Conservation (phyloP, 805 yeast species). For the Myxozyma geophila region DNA sequence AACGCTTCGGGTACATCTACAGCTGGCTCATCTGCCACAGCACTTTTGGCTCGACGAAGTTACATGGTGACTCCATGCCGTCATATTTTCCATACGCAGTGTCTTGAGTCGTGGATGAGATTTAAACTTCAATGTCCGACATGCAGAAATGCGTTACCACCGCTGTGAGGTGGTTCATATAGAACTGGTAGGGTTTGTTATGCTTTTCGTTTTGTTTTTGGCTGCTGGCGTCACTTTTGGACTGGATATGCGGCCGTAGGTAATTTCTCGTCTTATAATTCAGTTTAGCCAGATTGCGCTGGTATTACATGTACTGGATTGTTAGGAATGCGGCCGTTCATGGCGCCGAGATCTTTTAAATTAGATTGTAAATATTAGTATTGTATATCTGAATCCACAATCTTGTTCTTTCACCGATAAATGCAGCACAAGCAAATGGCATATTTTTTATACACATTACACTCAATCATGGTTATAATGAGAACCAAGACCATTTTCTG, state of each 20-base stretch:
- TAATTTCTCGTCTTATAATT: no score
- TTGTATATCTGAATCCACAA: neutral
- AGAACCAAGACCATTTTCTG: slow-evolving; percentile 6
- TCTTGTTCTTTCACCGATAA: neutral
- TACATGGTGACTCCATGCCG: slow-evolving; percentile 74
- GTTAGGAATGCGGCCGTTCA: neutral
- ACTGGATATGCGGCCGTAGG: no score
- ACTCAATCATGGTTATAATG: neutral
- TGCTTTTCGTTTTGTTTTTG: neutral
- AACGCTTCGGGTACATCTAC: slow-evolving; percentile 23
- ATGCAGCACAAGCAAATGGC: no score
- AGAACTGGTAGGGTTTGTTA: neutral
- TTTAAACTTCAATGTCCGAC: slow-evolving; percentile 93
- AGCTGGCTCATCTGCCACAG: slow-evolving; percentile 40
- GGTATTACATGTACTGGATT: no score
- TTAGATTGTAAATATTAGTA: neutral
- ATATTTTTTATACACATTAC: neutral
- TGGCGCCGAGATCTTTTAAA: neutral
- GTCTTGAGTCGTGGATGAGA: slow-evolving; percentile 92
- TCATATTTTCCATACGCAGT: slow-evolving; percentile 87
- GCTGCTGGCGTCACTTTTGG: neutral
- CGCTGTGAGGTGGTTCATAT: slow-evolving; percentile 53
- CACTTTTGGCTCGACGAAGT: slow-evolving; percentile 44
- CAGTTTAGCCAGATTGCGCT: no score
- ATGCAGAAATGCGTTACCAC: slow-evolving; percentile 81